phyloP scores from a whole-genome alignment of 2,329 filamentous ascomycete species.

The Calonectria pauciramosa region DNA sequence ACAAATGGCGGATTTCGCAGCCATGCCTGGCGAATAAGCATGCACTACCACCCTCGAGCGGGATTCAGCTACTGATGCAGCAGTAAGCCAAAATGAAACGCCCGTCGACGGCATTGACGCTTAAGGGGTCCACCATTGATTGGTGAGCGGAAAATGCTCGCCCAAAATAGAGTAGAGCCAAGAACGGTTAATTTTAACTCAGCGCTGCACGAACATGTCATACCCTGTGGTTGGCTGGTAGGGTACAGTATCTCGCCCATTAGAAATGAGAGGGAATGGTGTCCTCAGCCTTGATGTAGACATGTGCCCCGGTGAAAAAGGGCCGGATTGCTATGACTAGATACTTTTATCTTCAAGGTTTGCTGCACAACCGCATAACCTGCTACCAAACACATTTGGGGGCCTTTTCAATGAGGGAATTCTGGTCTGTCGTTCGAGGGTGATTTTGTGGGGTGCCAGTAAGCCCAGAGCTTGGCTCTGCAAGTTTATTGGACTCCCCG shows the following conservation, averaged over 20 bases:
- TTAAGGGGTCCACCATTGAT: not conserved
- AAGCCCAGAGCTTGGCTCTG: too few relatives aligned
- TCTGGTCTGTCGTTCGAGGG: too few relatives aligned
- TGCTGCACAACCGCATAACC: too few relatives aligned
- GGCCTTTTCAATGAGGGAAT: too few relatives aligned
- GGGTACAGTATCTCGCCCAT: not conserved
- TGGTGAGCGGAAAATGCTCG: not conserved
- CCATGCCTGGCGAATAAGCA: not conserved
- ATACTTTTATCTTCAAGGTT: too few relatives aligned
- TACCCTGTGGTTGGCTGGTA: not conserved
- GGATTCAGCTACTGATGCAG: not conserved
- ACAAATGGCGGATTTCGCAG: not conserved
- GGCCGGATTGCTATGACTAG: too few relatives aligned
- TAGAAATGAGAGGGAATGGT: not conserved
- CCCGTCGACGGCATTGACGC: not conserved
- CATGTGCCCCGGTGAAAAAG: too few relatives aligned
- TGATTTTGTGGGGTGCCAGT: too few relatives aligned
- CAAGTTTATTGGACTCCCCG: too few relatives aligned
- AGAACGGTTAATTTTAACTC: not conserved
- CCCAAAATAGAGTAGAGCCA: not conserved
- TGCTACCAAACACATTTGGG: too few relatives aligned
- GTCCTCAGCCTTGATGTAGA: too few relatives aligned
- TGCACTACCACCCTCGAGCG: not conserved
- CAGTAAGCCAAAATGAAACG: constrained; percentile 8
- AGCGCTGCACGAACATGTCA: not conserved